Percentiles rank a stretch among this genome's conserved stretches.
These are phyloP conservation scores for Daldinia childiae DNA, from an alignment of 495 filamentous ascomycete species.

Conservation along the genomic window DNA sequence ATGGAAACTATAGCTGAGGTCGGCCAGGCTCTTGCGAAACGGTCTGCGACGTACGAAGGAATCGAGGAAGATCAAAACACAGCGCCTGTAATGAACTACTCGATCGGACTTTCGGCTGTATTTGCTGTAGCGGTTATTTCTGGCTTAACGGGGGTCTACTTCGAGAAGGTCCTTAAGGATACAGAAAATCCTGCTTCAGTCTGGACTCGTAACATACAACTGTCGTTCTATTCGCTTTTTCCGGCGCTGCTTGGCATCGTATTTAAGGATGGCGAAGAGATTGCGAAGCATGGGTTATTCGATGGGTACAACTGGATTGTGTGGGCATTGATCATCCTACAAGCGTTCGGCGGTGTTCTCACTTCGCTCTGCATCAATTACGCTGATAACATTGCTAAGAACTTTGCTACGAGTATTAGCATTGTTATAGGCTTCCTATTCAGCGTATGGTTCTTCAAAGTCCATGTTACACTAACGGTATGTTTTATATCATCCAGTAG, in stretches of 20 bases:
- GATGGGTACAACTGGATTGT: slow-evolving; percentile 92
- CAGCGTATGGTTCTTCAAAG: slow-evolving; percentile 85
- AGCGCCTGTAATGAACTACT: slow-evolving; percentile 74
- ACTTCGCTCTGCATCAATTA: slow-evolving; percentile 87
- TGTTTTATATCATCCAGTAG: slow-evolving; percentile 44
- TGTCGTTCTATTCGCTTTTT: slow-evolving; percentile 91
- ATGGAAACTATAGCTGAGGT: slow-evolving; percentile 56
- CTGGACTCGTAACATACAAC: slow-evolving; percentile 94
- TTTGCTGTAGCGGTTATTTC: slow-evolving; percentile 79
- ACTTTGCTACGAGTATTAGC: slow-evolving; percentile 89
- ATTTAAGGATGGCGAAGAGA: slow-evolving; percentile 83
- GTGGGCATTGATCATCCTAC: slow-evolving; percentile 83
- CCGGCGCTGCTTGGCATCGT: slow-evolving; percentile 87
- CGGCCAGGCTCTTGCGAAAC: slow-evolving; percentile 60
- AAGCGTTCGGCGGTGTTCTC: slow-evolving; percentile 83
- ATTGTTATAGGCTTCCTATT: slow-evolving; percentile 85
- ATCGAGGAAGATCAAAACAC: slow-evolving; percentile 82
- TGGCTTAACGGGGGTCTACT: slow-evolving; percentile 86
- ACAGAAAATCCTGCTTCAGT: slow-evolving; percentile 73
- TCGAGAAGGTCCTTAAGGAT: slow-evolving; percentile 94
- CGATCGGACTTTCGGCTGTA: slow-evolving; percentile 80
- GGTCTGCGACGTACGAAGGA: slow-evolving; percentile 96
- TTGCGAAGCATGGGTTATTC: slow-evolving; percentile 87
- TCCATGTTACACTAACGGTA: slow-evolving; percentile 75
- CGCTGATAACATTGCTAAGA: slow-evolving; percentile 88